A percentile compares a stretch with the other conserved stretches of the same genome.
phyloP scores from a whole-genome alignment of 2,329 filamentous ascomycete species.

The Fusarium papillatum region DNA sequence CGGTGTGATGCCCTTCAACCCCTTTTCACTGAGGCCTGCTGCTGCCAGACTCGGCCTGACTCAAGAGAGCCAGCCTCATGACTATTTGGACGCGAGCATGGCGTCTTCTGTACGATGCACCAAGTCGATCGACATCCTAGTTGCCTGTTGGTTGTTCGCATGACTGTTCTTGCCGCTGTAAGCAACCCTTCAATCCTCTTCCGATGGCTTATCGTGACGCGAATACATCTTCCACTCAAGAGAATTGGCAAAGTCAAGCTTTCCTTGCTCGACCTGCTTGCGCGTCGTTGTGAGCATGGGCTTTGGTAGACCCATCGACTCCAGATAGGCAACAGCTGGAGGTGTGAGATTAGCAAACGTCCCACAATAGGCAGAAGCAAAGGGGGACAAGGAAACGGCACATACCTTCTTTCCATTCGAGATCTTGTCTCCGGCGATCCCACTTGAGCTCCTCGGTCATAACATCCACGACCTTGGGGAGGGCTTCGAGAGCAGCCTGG shows the following conservation, averaged over 20 bases:
- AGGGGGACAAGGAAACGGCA: slow-evolving; percentile 32
- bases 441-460: slow-evolving; percentile 89
- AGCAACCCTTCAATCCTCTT: slow-evolving; percentile 32
- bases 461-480: slow-evolving; percentile 89
- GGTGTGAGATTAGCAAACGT: slow-evolving; percentile 13
- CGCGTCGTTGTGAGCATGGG: slow-evolving; percentile 70
- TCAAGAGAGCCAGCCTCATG: background rate
- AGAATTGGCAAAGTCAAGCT: slow-evolving; percentile 68
- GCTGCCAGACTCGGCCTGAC: background rate
- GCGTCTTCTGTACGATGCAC: background rate
- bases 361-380: slow-evolving; percentile 13
- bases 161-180: background rate
- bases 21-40: background rate
- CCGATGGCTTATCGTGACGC: slow-evolving; percentile 66
- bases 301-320: slow-evolving; percentile 76
- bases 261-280: slow-evolving; percentile 72
- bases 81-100: background rate
- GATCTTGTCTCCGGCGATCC: slow-evolving; percentile 78
- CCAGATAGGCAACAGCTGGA: slow-evolving; percentile 70
- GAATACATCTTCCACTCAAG: slow-evolving; percentile 75
- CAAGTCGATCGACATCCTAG: background rate
- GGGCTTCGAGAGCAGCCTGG: slow-evolving; percentile 87
- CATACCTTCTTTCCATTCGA: slow-evolving; percentile 84
- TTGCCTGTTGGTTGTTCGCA: background rate
- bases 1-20: background rate